These are phyloP conservation scores for Fagopyrum tataricum DNA, from an alignment of 148 eudicot genomes.

Conservation along the genomic window DNA sequence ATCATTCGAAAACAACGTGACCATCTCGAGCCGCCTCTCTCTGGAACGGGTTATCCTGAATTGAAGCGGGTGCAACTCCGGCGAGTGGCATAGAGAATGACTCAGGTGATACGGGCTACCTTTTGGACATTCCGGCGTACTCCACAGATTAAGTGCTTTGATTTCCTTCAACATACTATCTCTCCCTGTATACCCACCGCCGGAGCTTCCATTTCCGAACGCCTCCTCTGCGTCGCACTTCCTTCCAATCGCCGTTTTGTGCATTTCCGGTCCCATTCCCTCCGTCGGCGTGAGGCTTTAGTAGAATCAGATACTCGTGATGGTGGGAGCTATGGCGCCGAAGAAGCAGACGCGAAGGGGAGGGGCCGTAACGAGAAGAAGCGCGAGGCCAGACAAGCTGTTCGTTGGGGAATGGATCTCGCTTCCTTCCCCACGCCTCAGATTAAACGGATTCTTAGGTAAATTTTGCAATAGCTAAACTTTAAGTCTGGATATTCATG, in stretches of 20 bases:
- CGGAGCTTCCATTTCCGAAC: conserved; percentile 7
- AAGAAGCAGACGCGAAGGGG: conserved; percentile 21
- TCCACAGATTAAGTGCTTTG: conserved; percentile 24
- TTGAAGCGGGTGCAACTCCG: conserved; percentile 3
- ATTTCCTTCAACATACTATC: conserved; percentile 17
- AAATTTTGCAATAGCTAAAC: background rate
- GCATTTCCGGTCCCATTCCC: conserved; percentile 35
- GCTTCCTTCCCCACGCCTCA: conserved; percentile 57
- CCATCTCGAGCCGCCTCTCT: background rate
- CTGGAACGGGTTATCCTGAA: background rate
- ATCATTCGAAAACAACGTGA: background rate
- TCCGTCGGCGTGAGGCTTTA: conserved; percentile 22
- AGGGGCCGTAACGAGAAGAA: conserved; percentile 66
- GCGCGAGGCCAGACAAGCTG: conserved; percentile 63
- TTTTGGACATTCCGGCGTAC: conserved; percentile 21
- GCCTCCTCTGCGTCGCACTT: conserved; percentile 12
- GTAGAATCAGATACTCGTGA: background rate
- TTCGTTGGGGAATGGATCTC: conserved; percentile 68
- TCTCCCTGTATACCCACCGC: conserved; percentile 14
- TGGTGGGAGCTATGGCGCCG: conserved; percentile 1
- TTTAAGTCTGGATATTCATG: background rate
- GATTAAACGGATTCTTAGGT: conserved; percentile 77
- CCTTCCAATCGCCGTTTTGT: conserved; percentile 17
- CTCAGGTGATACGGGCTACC: conserved; percentile 26
- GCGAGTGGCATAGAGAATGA: conserved; percentile 20